phyloP scores from a whole-genome alignment of 2,329 filamentous ascomycete species.

The Dactylellina cionopaga region DNA sequence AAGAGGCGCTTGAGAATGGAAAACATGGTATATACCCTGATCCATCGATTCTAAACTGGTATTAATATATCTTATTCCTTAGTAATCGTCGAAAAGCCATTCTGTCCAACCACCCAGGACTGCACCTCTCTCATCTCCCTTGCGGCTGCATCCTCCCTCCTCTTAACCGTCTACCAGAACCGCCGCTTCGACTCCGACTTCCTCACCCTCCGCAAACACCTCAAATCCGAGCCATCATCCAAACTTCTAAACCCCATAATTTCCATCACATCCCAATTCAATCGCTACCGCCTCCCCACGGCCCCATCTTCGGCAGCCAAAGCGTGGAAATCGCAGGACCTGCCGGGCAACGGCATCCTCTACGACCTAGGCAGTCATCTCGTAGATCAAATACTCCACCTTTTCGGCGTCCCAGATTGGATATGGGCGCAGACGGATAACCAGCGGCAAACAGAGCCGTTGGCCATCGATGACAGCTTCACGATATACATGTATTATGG shows the following conservation, averaged over 20 bases:
- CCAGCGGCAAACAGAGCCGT: constrained; percentile 56
- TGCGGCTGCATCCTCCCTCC: constrained; percentile 57
- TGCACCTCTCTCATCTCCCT: constrained; percentile 59
- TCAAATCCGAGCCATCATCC: constrained; percentile 39
- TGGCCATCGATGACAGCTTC: constrained; percentile 59
- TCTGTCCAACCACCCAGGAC: constrained; percentile 59
- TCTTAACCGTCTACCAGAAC: constrained; percentile 61
- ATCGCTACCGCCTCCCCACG: constrained; percentile 54
- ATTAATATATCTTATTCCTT: background rate
- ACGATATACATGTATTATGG: constrained; percentile 60
- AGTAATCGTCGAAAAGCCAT: constrained; percentile 62
- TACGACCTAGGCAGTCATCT: constrained; percentile 61
- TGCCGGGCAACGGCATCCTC: constrained; percentile 58
- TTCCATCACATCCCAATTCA: constrained; percentile 55
- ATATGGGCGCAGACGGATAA: constrained; percentile 58
- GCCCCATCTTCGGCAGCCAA: constrained; percentile 26
- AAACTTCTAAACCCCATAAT: constrained; percentile 53
- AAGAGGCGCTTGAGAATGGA: constrained; percentile 58
- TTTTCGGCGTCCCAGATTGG: constrained; percentile 59
- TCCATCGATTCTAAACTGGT: background rate
- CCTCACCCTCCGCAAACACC: constrained; percentile 58
- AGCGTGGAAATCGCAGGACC: constrained; percentile 53
- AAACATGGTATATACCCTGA: constrained; percentile 59
- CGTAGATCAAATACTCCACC: constrained; percentile 60
- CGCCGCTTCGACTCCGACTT: constrained; percentile 61